These are phyloP conservation scores for Kluyveromyces sp. DNA, from an alignment of 1,139 yeast species.

Conservation along the genomic window DNA sequence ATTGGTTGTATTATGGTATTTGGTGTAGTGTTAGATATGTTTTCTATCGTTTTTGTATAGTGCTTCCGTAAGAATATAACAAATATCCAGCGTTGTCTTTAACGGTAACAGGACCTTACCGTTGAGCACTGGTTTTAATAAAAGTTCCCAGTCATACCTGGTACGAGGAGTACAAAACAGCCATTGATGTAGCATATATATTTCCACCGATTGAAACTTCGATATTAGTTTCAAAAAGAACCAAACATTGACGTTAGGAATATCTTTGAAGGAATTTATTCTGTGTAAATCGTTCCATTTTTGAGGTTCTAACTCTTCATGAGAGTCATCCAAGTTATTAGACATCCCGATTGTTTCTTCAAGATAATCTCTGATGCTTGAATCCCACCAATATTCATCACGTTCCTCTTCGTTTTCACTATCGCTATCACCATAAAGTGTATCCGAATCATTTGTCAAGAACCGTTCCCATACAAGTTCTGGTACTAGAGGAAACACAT, in stretches of 20 bases:
- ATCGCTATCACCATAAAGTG: constrained; percentile 9
- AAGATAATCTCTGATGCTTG: constrained; percentile 11
- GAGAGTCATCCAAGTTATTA: neutral
- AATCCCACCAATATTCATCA: constrained; percentile 22
- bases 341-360: neutral
- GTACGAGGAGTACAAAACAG: constrained; percentile 32
- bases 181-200: constrained; percentile 31
- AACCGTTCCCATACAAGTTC: constrained; percentile 19
- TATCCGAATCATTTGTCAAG: constrained; percentile 5
- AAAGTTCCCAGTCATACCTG: constrained; percentile 32
- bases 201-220: constrained; percentile 28
- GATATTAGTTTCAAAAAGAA: constrained; percentile 29
- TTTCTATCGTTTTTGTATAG: neutral
- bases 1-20: neutral
- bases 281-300: constrained; percentile 23
- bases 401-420: constrained; percentile 13
- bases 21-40: constrained; percentile 1
- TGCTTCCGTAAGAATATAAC: constrained; percentile 27
- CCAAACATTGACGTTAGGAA: constrained; percentile 28
- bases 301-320: constrained; percentile 10
- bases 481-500: constrained; percentile 27
- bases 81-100: constrained; percentile 32
- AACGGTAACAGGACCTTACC: constrained; percentile 29
- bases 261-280: constrained; percentile 23
- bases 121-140: constrained; percentile 31